phyloP scores from a whole-genome alignment of 805 yeast species.

The Nakazawaea pomicola region DNA sequence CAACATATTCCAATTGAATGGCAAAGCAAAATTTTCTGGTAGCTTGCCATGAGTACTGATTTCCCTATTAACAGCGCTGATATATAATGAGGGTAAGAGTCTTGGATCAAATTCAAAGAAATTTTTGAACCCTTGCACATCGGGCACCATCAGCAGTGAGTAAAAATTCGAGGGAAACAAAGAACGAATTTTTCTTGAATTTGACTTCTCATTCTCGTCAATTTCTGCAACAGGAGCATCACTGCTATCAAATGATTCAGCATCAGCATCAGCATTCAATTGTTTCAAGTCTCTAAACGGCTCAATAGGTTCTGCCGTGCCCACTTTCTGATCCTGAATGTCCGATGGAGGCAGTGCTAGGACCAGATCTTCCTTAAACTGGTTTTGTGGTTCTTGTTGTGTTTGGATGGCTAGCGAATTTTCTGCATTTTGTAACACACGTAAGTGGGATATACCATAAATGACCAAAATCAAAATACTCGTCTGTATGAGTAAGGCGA shows the following conservation, averaged over 20 bases:
- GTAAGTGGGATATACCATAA: not conserved
- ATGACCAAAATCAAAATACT: not conserved
- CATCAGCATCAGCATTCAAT: too few relatives aligned
- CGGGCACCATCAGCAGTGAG: not conserved
- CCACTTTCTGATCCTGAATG: too few relatives aligned
- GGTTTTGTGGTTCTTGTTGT: too few relatives aligned
- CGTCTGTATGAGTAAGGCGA: not conserved
- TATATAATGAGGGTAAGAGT: constrained; percentile 8
- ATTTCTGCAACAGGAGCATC: not conserved
- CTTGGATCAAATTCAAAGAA: constrained; percentile 8
- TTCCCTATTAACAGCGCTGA: not conserved
- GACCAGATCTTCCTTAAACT: too few relatives aligned
- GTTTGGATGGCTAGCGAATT: too few relatives aligned
- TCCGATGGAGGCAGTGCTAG: too few relatives aligned
- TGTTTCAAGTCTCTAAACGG: not conserved
- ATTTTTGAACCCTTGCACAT: not conserved
- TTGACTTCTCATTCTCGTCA: not conserved
- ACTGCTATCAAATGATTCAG: too few relatives aligned
- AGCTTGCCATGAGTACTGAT: not conserved
- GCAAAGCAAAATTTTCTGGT: not conserved
- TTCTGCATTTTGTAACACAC: too few relatives aligned
- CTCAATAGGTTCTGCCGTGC: not conserved
- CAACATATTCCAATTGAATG: constrained; percentile 13
- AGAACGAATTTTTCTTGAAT: not conserved
- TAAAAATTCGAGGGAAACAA: constrained; percentile 5